Conservation (phyloP, 306 rosid species). For the Corylus americana region DNA sequence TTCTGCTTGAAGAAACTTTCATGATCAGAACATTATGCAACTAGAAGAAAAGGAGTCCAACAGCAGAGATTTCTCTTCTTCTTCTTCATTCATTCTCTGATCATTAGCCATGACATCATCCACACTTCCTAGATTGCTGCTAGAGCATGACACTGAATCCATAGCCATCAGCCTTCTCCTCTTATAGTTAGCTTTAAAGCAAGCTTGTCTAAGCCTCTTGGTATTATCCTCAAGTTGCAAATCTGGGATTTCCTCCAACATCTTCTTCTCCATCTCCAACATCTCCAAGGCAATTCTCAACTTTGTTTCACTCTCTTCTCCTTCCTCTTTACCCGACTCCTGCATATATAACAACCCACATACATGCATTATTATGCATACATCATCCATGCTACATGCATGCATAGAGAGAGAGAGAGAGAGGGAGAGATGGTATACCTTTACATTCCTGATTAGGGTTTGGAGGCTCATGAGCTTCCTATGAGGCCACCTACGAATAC, state of each 20-base stretch:
- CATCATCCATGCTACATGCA: not conserved
- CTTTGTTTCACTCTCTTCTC: conserved; percentile 42
- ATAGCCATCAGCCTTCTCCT: conserved; percentile 57
- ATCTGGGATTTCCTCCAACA: conserved; percentile 79
- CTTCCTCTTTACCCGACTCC: conserved; percentile 58
- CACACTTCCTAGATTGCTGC: not conserved
- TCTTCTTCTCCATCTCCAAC: conserved; percentile 69
- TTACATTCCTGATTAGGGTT: conserved; percentile 64
- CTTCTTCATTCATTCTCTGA: not conserved
- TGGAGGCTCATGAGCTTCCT: conserved; percentile 82
- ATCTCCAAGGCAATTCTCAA: conserved; percentile 48
- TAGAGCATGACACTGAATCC: not conserved
- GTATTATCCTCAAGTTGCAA: conserved; percentile 57
- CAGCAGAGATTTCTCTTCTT: not conserved
- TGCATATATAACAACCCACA: conserved; percentile 11
- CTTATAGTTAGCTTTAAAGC: conserved; percentile 90
- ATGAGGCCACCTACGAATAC: conserved; percentile 90
- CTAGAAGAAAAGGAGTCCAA: not conserved
- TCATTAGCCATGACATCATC: not conserved
- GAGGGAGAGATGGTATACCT: conserved; percentile 34
- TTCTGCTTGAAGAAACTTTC: not conserved
- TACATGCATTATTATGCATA: too few relatives aligned
- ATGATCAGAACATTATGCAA: not conserved
- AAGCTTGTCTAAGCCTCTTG: conserved; percentile 80
- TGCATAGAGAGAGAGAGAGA: not conserved